These are phyloP conservation scores for Trametes elegans DNA, from an alignment of 768 basidiomycete species.

Conservation along the genomic window DNA sequence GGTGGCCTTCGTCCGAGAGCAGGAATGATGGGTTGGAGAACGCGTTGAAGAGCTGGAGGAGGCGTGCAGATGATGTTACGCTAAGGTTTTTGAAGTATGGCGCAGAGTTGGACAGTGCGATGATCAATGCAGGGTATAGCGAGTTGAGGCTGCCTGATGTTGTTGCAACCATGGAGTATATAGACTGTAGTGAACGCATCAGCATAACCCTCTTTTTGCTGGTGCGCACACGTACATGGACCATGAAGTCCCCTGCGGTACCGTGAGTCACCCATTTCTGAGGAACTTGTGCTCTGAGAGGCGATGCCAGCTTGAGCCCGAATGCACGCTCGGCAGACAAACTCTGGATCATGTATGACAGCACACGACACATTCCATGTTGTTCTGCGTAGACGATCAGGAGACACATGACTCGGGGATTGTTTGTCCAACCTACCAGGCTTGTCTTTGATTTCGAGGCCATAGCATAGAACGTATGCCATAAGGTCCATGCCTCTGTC, in stretches of 20 bases:
- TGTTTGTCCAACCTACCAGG: constrained; percentile 53
- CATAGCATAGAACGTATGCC: constrained; percentile 76
- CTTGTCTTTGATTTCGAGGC: constrained; percentile 90
- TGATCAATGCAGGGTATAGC: constrained; percentile 89
- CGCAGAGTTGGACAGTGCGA: constrained; percentile 84
- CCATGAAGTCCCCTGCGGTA: constrained; percentile 81
- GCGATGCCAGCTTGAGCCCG: constrained; percentile 62
- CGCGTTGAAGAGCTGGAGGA: constrained; percentile 87
- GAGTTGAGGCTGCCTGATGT: constrained; percentile 80
- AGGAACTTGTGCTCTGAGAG: constrained; percentile 65
- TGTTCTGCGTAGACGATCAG: constrained; percentile 53
- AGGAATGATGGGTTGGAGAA: constrained; percentile 90
- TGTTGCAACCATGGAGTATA: constrained; percentile 88
- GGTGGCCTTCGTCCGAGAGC: constrained; percentile 92
- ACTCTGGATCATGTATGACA: constrained; percentile 91
- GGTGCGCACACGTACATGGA: constrained; percentile 56
- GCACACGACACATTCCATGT: constrained; percentile 83
- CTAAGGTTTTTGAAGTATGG: constrained; percentile 83
- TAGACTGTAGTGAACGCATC: constrained; percentile 49
- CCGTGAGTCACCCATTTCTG: constrained; percentile 75
- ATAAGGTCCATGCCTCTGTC: constrained; percentile 77
- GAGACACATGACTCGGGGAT: background rate
- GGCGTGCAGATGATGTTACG: constrained; percentile 75
- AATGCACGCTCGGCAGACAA: constrained; percentile 84
- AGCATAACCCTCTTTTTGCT: background rate